phyloP scores from a whole-genome alignment of 148 eudicot species.

The Camellia japonica region DNA sequence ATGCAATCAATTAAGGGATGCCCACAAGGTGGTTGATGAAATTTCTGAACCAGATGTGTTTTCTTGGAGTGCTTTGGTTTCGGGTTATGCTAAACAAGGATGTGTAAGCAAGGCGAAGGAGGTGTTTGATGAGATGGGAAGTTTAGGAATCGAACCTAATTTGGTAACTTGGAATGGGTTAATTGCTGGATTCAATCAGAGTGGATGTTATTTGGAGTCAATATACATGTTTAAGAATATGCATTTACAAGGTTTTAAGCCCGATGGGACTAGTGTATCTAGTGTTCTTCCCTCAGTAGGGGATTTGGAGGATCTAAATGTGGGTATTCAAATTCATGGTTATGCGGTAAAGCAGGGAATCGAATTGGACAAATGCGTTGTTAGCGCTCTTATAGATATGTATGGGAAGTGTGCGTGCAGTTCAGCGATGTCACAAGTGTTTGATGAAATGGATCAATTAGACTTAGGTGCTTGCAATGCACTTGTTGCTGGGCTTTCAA shows the following conservation, averaged over 20 bases:
- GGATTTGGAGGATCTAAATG: slow-evolving; percentile 35
- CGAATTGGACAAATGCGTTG: slow-evolving; percentile 41
- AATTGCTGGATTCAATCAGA: slow-evolving; percentile 63
- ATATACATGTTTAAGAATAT: slow-evolving; percentile 35
- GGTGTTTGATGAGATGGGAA: slow-evolving; percentile 48
- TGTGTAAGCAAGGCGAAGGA: slow-evolving; percentile 43
- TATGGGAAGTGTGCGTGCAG: slow-evolving; percentile 53
- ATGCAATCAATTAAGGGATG: slow-evolving; percentile 40
- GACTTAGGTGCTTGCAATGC: slow-evolving; percentile 59
- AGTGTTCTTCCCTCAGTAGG: slow-evolving; percentile 61
- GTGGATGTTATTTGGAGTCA: slow-evolving; percentile 45
- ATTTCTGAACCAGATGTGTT: slow-evolving; percentile 64
- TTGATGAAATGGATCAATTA: slow-evolving; percentile 38
- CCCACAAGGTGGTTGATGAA: slow-evolving; percentile 56
- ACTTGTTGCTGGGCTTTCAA: slow-evolving; percentile 50
- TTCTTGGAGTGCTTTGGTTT: slow-evolving; percentile 68
- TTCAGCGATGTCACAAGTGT: slow-evolving; percentile 45
- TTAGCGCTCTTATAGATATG: slow-evolving; percentile 55
- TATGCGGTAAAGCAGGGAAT: slow-evolving; percentile 50
- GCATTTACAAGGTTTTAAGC: slow-evolving; percentile 45
- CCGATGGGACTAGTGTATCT: slow-evolving; percentile 52
- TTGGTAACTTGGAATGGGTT: slow-evolving; percentile 64
- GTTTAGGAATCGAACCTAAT: slow-evolving; percentile 53
- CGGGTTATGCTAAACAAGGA: slow-evolving; percentile 82
- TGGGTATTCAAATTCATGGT: slow-evolving; percentile 52